Conservation (phyloP, 495 filamentous ascomycete species). For the Schizothecium vesticola region DNA sequence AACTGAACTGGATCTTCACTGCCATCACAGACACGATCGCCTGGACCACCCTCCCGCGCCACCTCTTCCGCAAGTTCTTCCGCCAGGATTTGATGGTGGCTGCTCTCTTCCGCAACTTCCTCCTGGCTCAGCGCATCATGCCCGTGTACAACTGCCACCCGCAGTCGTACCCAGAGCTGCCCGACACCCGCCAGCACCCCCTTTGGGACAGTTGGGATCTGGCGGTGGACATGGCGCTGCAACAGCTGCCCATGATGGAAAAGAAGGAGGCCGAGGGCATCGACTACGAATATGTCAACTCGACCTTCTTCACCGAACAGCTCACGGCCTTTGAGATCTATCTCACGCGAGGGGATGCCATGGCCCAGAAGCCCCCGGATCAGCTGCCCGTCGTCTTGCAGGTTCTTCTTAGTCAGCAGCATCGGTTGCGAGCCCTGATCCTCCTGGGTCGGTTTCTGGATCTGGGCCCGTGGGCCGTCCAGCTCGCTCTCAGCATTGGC, state of each 20-base stretch:
- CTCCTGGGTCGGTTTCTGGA: slow-evolving; percentile 91
- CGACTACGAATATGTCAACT: slow-evolving; percentile 87
- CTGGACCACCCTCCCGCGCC: slow-evolving; percentile 86
- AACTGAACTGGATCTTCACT: slow-evolving; percentile 99
- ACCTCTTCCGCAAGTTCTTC: slow-evolving; percentile 93
- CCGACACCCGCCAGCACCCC: slow-evolving; percentile 86
- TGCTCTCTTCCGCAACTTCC: slow-evolving; percentile 91
- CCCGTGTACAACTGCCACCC: slow-evolving; percentile 90
- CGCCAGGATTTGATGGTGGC: slow-evolving; percentile 99
- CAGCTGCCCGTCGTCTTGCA: slow-evolving; percentile 96
- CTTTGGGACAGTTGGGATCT: slow-evolving; percentile 98
- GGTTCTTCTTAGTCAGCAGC: slow-evolving; percentile 91
- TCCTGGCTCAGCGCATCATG: slow-evolving; percentile 94
- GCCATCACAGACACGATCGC: slow-evolving; percentile 99
- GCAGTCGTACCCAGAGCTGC: slow-evolving; percentile 79
- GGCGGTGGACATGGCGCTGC: slow-evolving; percentile 92
- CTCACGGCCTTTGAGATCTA: slow-evolving; percentile 97
- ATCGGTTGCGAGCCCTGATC: slow-evolving; percentile 87
- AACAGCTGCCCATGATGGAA: slow-evolving; percentile 81
- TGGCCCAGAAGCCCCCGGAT: slow-evolving; percentile 78
- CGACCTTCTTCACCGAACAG: slow-evolving; percentile 94
- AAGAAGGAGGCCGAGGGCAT: slow-evolving; percentile 63
- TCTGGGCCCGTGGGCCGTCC: slow-evolving; percentile 94
- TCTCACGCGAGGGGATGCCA: slow-evolving; percentile 74
- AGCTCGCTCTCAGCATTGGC: slow-evolving; percentile 90